These are phyloP conservation scores for Trypanosoma boissoni DNA, from an alignment of 208 protist genomes.

Conservation along the genomic window DNA sequence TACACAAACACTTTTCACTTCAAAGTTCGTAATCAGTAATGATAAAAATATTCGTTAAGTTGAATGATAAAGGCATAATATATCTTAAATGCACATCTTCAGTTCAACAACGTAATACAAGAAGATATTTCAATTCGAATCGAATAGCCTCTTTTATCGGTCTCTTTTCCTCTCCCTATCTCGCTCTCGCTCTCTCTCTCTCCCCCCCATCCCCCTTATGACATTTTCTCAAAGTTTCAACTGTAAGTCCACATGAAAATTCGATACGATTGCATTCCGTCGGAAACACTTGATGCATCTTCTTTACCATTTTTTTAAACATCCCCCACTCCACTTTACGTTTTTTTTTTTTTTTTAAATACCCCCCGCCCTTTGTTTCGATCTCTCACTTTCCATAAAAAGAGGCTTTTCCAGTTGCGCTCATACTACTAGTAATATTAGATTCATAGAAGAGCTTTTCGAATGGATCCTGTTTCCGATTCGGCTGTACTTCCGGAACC, in stretches of 20 bases:
- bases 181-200: constrained; percentile 2
- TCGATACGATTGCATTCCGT: not conserved
- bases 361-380: not conserved
- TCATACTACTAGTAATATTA: not conserved
- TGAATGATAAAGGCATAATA: no score
- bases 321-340: not conserved
- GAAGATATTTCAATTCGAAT: not conserved
- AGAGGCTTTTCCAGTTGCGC: no score
- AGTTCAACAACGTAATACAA: constrained; percentile 8
- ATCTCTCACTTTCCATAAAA: not conserved
- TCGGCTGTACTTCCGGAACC: constrained; percentile 16
- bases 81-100: no score
- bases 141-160: constrained; percentile 1
- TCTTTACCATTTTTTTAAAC: not conserved
- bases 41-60: no score
- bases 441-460: constrained; percentile 59
- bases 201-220: not conserved
- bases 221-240: constrained; percentile 12
- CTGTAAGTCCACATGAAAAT: not conserved
- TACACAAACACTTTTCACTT: not conserved
- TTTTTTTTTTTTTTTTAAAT: not conserved
- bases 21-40: no score
- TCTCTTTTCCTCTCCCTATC: not conserved
- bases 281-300: no score
- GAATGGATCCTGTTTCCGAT: constrained; percentile 63